A percentile compares a stretch with the other conserved stretches of the same genome.
phyloP scores from a whole-genome alignment of 2,329 filamentous ascomycete species.

The Pyricularia sp. region DNA sequence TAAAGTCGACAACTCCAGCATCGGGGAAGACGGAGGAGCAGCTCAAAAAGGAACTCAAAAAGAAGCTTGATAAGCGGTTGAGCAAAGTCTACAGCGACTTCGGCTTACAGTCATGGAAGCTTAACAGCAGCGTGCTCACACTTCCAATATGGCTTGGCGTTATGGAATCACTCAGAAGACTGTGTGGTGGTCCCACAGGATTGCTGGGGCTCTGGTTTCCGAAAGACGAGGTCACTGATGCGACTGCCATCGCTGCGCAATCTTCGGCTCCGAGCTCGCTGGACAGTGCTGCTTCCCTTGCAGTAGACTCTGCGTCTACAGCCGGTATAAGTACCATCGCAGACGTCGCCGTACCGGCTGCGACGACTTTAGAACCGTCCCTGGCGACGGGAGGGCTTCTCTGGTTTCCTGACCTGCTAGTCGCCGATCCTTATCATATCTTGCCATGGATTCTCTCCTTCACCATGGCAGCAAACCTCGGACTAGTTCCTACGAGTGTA shows the following conservation, averaged over 20 bases:
- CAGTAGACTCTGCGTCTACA: not conserved
- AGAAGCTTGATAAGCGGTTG: slow-evolving; percentile 14
- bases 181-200: slow-evolving; percentile 30
- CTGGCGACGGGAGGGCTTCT: slow-evolving; percentile 40
- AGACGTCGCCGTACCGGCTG: not conserved
- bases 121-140: slow-evolving; percentile 26
- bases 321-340: not conserved
- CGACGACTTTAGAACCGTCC: slow-evolving; percentile 15
- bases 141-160: slow-evolving; percentile 40
- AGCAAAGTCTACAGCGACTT: slow-evolving; percentile 20
- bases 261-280: not conserved
- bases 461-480: slow-evolving; percentile 22
- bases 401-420: slow-evolving; percentile 47
- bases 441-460: slow-evolving; percentile 33
- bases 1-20: slow-evolving; percentile 9
- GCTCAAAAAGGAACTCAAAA: slow-evolving; percentile 16
- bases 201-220: slow-evolving; percentile 23
- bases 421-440: slow-evolving; percentile 38
- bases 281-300: not conserved
- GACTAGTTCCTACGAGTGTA: slow-evolving; percentile 17
- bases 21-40: not conserved
- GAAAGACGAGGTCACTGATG: not conserved
- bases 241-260: slow-evolving; percentile 3
- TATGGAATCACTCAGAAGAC: slow-evolving; percentile 39
- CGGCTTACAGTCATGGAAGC: slow-evolving; percentile 38